These are phyloP conservation scores for Phialemonium atrogriseum DNA, from an alignment of 2,329 filamentous ascomycete genomes.

Conservation along the genomic window DNA sequence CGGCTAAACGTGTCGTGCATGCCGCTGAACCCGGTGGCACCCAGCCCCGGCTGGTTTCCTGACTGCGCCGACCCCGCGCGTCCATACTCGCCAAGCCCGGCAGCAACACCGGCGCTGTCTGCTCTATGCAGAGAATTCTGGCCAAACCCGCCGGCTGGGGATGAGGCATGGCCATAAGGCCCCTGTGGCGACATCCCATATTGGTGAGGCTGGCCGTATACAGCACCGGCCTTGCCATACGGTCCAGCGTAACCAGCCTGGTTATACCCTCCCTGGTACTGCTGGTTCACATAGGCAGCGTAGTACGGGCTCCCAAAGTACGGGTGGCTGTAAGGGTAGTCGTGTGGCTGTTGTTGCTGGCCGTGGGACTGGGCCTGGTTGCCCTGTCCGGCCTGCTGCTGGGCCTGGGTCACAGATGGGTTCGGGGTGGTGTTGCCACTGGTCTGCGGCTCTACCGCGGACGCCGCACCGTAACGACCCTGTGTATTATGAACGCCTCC, in stretches of 20 bases:
- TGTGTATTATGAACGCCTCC: constrained; percentile 60
- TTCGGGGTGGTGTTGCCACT: constrained; percentile 90
- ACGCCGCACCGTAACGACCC: constrained; percentile 40
- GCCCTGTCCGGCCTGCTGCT: constrained; percentile 21
- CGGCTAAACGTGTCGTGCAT: constrained; percentile 49
- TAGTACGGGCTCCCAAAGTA: constrained; percentile 59
- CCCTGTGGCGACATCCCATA: constrained; percentile 49
- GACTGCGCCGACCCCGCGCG: constrained; percentile 42
- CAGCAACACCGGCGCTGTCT: constrained; percentile 38
- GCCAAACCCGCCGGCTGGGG: constrained; percentile 43
- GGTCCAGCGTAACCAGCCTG: constrained; percentile 43
- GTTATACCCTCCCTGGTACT: constrained; percentile 41
- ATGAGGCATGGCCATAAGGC: constrained; percentile 47
- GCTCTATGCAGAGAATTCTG: constrained; percentile 45
- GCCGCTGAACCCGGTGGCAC: constrained; percentile 38
- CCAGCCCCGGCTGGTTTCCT: constrained; percentile 40
- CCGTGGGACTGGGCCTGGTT: constrained; percentile 27
- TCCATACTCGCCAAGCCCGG: constrained; percentile 45
- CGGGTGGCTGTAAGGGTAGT: constrained; percentile 46
- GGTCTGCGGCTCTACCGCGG: constrained; percentile 62
- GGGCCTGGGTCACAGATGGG: constrained; percentile 51
- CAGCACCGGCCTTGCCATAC: constrained; percentile 44
- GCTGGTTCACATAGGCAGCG: constrained; percentile 47
- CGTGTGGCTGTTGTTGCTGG: constrained; percentile 30
- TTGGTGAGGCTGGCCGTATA: constrained; percentile 45